Percentiles rank a stretch among this genome's conserved stretches.
Conservation (phyloP, 2,329 filamentous ascomycete species). For the Pyricularia sp. region DNA sequence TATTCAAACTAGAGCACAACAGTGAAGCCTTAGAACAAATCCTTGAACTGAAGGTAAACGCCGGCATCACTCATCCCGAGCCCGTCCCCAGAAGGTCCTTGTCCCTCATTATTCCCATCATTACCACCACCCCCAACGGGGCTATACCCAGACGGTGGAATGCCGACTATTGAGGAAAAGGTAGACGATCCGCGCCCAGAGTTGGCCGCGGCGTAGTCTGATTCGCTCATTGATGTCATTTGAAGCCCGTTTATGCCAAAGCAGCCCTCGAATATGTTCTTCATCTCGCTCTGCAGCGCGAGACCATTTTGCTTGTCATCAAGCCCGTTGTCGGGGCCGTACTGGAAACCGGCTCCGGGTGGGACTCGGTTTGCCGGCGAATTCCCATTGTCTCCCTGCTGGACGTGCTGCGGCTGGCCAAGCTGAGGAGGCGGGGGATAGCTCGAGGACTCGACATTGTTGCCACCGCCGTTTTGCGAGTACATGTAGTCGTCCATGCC, state of each 20-base stretch:
- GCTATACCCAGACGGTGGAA: not conserved
- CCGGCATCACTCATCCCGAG: not conserved
- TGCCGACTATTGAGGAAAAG: not conserved
- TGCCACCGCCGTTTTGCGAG: not conserved
- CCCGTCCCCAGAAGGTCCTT: not conserved
- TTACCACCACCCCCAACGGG: not conserved
- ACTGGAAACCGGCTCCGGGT: not conserved
- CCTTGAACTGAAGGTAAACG: conserved; percentile 1
- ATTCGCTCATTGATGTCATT: conserved; percentile 1
- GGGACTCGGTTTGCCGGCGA: not conserved
- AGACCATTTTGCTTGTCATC: conserved; percentile 31
- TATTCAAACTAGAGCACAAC: not conserved
- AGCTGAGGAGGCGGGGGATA: not conserved
- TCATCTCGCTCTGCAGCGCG: conserved; percentile 45
- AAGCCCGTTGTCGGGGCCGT: conserved; percentile 2
- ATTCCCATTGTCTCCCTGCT: not conserved
- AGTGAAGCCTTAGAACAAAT: not conserved
- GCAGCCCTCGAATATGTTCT: conserved; percentile 34
- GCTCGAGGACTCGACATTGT: not conserved
- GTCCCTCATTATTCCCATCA: not conserved
- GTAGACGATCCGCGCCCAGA: not conserved
- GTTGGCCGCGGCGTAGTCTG: not conserved
- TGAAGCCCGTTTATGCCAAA: conserved; percentile 13
- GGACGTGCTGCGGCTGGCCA: not conserved
- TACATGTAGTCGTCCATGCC: not conserved